phyloP scores from a whole-genome alignment of 2,329 filamentous ascomycete genomes.

The Fulvia fulva region DNA sequence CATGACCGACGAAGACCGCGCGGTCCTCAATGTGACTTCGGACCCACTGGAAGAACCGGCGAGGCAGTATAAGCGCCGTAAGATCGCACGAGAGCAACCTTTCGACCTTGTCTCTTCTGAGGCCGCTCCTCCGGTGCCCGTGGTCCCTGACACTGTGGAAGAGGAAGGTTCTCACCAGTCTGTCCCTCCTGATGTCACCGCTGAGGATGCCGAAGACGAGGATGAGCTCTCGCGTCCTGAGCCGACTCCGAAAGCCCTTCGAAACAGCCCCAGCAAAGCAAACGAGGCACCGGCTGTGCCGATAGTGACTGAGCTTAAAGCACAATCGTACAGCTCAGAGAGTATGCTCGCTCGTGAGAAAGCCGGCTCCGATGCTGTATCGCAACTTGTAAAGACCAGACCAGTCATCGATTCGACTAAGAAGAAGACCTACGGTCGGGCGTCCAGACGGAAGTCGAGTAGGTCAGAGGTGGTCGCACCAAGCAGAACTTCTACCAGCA shows the following conservation, averaged over 20 bases:
- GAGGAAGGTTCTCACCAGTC: not conserved
- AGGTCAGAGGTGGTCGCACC: conserved; percentile 1
- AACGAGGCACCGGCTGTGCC: conserved; percentile 20
- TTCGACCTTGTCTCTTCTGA: not conserved
- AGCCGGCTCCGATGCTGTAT: conserved; percentile 34
- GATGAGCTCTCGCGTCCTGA: not conserved
- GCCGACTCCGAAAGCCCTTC: conserved; percentile 11
- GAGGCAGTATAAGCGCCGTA: conserved; percentile 19
- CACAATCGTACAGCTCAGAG: conserved; percentile 19
- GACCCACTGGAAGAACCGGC: conserved; percentile 19
- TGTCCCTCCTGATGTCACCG: not conserved
- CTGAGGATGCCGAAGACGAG: not conserved
- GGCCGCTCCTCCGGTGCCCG: not conserved
- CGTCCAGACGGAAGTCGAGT: conserved; percentile 13
- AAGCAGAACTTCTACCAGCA: not conserved
- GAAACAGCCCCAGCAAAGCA: conserved; percentile 28
- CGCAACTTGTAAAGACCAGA: conserved; percentile 25
- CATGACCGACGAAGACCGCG: conserved; percentile 37
- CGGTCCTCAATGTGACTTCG: conserved; percentile 27
- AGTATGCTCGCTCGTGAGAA: conserved; percentile 33
- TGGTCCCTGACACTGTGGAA: not conserved
- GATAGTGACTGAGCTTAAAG: conserved; percentile 11
- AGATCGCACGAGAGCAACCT: conserved; percentile 2
- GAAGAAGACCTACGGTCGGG: conserved; percentile 16
- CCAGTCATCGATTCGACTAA: conserved; percentile 7